These are phyloP conservation scores for Trichosporon inkin DNA, from an alignment of 1,284 basidiomycete genomes.

Conservation along the genomic window DNA sequence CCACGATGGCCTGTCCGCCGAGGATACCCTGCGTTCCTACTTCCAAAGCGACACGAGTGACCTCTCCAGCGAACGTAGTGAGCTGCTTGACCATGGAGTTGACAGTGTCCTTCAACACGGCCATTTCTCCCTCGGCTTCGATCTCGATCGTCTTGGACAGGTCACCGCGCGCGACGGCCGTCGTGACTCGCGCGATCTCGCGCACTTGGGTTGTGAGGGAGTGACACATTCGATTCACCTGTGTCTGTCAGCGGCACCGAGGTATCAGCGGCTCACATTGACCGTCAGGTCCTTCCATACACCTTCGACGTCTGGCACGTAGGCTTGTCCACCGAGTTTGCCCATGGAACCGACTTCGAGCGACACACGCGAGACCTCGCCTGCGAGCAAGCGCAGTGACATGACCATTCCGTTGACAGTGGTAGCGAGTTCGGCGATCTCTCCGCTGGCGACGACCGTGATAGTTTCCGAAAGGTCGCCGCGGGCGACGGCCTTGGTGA, in stretches of 20 bases:
- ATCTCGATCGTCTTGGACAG: conserved; percentile 59
- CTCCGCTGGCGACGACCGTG: conserved; percentile 91
- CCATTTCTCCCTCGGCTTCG: conserved; percentile 86
- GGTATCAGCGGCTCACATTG: conserved; percentile 59
- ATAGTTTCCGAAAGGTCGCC: conserved; percentile 96
- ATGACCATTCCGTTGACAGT: conserved; percentile 97
- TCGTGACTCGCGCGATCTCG: conserved; percentile 85
- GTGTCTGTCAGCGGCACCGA: conserved; percentile 43
- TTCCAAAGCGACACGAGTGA: conserved; percentile 87
- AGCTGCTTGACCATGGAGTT: conserved; percentile 80
- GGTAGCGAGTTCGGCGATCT: conserved; percentile 94
- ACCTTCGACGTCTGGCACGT: conserved; percentile 89
- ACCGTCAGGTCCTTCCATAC: conserved; percentile 89
- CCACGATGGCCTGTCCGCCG: conserved; percentile 85
- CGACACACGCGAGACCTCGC: conserved; percentile 94
- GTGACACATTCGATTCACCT: conserved; percentile 91
- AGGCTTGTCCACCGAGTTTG: conserved; percentile 80
- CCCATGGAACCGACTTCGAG: conserved; percentile 87
- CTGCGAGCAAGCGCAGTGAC: conserved; percentile 78
- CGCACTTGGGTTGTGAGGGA: conserved; percentile 92
- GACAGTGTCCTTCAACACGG: conserved; percentile 64
- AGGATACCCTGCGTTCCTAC: conserved; percentile 89
- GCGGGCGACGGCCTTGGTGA: conserved; percentile 95
- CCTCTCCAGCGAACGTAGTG: conserved; percentile 87
- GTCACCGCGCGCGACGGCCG: conserved; percentile 68